Base-by-base conservation (phyloP, 768 basidiomycete genomes). In the Russula ochroleuca region DNA sequence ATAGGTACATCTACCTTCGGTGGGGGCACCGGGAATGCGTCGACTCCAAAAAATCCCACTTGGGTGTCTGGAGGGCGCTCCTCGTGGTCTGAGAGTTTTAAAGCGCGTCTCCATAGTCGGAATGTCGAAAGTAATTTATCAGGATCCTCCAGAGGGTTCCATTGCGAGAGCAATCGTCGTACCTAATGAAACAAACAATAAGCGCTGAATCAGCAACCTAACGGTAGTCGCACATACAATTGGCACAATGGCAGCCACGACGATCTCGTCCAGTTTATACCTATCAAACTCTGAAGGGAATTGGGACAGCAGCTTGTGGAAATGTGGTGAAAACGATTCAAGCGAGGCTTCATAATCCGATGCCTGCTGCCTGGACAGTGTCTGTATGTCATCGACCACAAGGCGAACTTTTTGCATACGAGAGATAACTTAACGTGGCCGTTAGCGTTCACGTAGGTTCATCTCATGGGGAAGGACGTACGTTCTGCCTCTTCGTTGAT, bases 161-260 rank as follows among this genome's bases (percentile, higher is more conserved):
- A 99, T 33, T 78, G 80, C 0, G 83, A 74, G 35, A 92, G 81
- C 75, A 88, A 81, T 17, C 87, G 82, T 52, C 90, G 85, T 38
- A 95, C 74, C 83, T 85, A 70, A 9, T 19, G 33, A 9, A 23
- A 5, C 25, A 9, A 23, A 5, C 25, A 50, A 57, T 23, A 17
- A 45, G 35, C 7, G 66, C 38, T 14, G 3, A 19, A 37, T 23
- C 23, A 10, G 5, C 4, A 5, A n/a, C 33, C 1, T 31, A 43
- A 31, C 0, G 2, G 28, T 14, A 66, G 54, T 43, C 52, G 15
- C 47, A 66, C 82, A 69, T 67, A 86, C 85, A 15, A 84, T 75
- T 1, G 96, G 97, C 5, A 87, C 83, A 55, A 99, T 89, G 5
- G 96, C 94, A 21, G 88, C 95, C 3, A 99, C 91, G 5, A 96